These are phyloP conservation scores for Scleroderma bovista DNA, from an alignment of 768 basidiomycete species.

Conservation along the genomic window DNA sequence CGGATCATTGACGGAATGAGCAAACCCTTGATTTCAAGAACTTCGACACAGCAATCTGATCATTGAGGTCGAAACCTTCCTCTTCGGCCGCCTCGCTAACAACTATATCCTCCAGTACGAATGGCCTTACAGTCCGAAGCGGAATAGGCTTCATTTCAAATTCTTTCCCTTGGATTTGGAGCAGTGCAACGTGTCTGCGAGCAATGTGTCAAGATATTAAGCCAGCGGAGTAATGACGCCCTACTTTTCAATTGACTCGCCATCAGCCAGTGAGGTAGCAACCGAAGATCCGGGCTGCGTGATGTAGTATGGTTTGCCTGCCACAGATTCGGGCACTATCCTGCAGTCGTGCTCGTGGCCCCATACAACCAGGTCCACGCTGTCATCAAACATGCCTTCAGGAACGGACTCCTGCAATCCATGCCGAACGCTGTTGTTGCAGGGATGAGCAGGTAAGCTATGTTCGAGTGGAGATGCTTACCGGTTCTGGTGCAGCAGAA, in stretches of 20 bases:
- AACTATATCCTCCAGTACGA: slow-evolving; percentile 78
- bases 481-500: slow-evolving; percentile 96
- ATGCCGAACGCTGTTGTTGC: slow-evolving; percentile 72
- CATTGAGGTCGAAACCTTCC: slow-evolving; percentile 67
- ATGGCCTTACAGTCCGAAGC: slow-evolving; percentile 89
- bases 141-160: slow-evolving; percentile 83
- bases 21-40: slow-evolving; percentile 68
- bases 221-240: slow-evolving; percentile 6
- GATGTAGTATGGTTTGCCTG: slow-evolving; percentile 88
- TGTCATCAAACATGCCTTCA: slow-evolving; percentile 96
- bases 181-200: slow-evolving; percentile 81
- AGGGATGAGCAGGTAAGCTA: background rate
- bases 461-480: slow-evolving; percentile 28
- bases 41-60: slow-evolving; percentile 79
- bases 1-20: background rate
- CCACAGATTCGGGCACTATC: slow-evolving; percentile 83
- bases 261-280: slow-evolving; percentile 90
- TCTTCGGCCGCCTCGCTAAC: slow-evolving; percentile 76
- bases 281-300: slow-evolving; percentile 93
- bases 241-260: slow-evolving; percentile 89
- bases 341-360: slow-evolving; percentile 99
- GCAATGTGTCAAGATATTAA: background rate
- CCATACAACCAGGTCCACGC: slow-evolving; percentile 91
- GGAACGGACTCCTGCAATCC: slow-evolving; percentile 93
- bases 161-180: slow-evolving; percentile 83